Base-by-base conservation (phyloP, 2,329 filamentous ascomycete species). In the Apiospora koreana region DNA sequence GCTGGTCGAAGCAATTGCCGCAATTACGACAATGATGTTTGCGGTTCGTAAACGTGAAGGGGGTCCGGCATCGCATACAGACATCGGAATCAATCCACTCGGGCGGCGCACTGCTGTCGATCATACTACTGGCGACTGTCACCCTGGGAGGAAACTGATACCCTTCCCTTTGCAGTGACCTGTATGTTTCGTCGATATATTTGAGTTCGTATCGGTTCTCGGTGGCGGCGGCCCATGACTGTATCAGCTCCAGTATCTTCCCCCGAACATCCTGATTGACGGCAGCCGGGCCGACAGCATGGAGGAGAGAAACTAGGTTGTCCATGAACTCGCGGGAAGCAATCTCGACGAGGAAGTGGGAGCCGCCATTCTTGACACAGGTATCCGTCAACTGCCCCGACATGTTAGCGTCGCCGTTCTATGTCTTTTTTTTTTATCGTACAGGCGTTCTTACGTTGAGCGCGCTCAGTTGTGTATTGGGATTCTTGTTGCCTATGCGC, bases 11-110 rank as follows among this genome's bases (percentile, higher is more conserved):
- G 77, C 97, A 96, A 81, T 96, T 97, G 68, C 96, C 96, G 78
- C 96, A 99, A 81, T 99, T 99, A 74, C 96, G 91, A 78, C 96
- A 99, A 81, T 99, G 96, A 79, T 99, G 96, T 80, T 98, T 99
- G 77, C 96, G 92, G 81, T 99, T 99, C 69, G 95, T 99, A 79
- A 99, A 98, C 65, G 94, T 98, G 77, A 99, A 99, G 23, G 94
- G 84, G 16, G 95, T 98, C 75, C 96, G 91, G 81, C 96, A 99
- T 79, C 96, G 92, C 94, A 99, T 98, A 81, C 96, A 99, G 42
- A 99, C 95, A 77, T 99, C 96, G 14, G 95, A 98, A 82, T 99
- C 96, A 67, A 92, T 91, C 96, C 96, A 99, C 82, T 99, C 96
- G 0, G 96, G 96, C 12, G 96, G 96, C 92, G 96, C 96, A 77